Evolutionary conservation across 371 early-diverging fungal species (phyloP), one percentile per base, ranked within the genome.

Genomic region (Nosema bombycis): DNA sequence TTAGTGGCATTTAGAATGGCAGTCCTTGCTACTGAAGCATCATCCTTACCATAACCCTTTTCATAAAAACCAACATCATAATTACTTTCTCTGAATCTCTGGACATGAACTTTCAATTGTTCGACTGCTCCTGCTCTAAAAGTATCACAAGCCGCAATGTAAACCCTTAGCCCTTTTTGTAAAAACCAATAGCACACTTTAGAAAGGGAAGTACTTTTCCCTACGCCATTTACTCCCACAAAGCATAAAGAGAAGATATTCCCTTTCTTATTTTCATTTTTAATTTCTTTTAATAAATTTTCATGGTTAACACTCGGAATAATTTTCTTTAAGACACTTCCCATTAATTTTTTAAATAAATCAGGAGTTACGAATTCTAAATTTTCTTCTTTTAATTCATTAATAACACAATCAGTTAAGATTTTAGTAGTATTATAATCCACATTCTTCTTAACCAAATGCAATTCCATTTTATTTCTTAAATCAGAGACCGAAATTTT

Each of bases 71-170:
- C 94, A 12, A 98, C 92, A 54, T 88, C 88, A 78, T 91, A 89
- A n/a, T 90, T 90, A 63, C 94, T 87, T 12, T 90, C 90, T 46
- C 89, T 87, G 75, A 96, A 85, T 81, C 95, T 94, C 36, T 92
- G 88, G 2, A 89, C 94, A 84, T 96, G 96, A 1, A 93, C 93
- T 36, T 92, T 89, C 10, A 96, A 86, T 84, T 96, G 99, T 84
- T 98, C 99, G 33, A 98, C 95, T 6, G 99, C 99, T 61, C 99
- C 99, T 37, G 93, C 91, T 76, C 99, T 90, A 88, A 98, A 98
- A 3, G 97, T 96, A 87, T 98, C 99, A 83, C 99, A 95, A 1
- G 96, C 99, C 23, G 96, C 99, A 82, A 98, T 94, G 72, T 95
- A 88, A 6, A 96, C 91, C 62, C 89, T 90, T 73, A 91, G 88